Base-by-base conservation (phyloP, 108 stramenopile genomes). In the Seminavis robusta region DNA sequence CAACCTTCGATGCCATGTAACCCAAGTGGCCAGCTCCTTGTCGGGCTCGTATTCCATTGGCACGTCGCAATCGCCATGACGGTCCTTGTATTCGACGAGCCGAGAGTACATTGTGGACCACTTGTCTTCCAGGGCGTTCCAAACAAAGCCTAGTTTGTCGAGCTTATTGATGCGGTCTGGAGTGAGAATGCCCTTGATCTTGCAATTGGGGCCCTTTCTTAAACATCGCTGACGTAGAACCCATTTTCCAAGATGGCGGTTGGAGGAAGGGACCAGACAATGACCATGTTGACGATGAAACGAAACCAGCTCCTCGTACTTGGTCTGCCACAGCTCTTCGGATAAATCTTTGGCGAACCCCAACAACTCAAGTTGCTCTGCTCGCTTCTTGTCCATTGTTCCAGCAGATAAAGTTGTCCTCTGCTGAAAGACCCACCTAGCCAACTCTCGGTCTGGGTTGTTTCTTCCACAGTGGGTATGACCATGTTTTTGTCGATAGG, bases 21-120 rank as follows among this genome's bases (percentile, higher is more conserved):
- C 72, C 80, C 80, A 82, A 47, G 50, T 42, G 0, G 59, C 76
- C 21, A 81, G 60, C 21, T 52, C 47, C 20, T 68, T 72, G 42
- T 81, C 66, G 11, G 27, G 28, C 43, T 60, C 54, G 46, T 66
- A 81, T 3, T 48, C 56, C 3, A 61, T 42, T 27, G 69, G 69
- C 15, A 74, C 67, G 36, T 68, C 62, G 33, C 67, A 74, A 46
- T 67, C 67, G 15, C 61, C 73, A 2, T 64, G 50, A 30, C 29
- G 10, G 3, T 44, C 56, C 56, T 69, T 59, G 51, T 74, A 74
- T 28, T 43, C 46, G 11, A 74, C 41, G 5, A 74, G 67, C 39
- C n/a, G n/a, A n/a, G n/a, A n/a, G n/a, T n/a, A n/a, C n/a, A n/a
- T n/a, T n/a, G n/a, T n/a, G n/a, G n/a, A n/a, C n/a, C n/a, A n/a